Percentiles rank a stretch among this genome's conserved stretches.
Conservation (phyloP, 78 protist genomes). For the Protostelium mycophagum region DNA sequence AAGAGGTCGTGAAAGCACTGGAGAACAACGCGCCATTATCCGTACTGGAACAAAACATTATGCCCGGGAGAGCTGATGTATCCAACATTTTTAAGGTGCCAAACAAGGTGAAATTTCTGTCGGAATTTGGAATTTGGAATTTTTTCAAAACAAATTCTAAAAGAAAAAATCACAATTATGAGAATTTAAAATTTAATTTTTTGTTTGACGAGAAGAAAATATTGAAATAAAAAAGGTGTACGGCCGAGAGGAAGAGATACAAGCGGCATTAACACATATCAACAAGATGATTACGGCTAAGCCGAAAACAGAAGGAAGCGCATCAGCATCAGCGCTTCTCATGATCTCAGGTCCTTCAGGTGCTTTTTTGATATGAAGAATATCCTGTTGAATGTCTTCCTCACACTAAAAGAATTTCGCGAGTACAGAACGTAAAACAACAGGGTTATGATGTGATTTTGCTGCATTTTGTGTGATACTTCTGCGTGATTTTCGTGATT, state of each 20-base stretch:
- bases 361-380: no score
- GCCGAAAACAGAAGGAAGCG: not conserved
- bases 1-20: not conserved
- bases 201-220: no score
- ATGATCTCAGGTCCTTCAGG: not conserved
- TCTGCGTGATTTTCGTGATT: no score
- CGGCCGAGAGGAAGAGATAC: not conserved
- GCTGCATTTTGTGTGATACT: no score
- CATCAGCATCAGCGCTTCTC: not conserved
- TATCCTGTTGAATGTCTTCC: no score
- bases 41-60: not conserved
- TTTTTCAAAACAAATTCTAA: no score
- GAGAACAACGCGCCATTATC: not conserved
- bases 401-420: no score
- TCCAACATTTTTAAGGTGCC: not conserved
- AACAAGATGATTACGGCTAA: not conserved
- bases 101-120: not conserved
- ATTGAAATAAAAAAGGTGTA: not conserved
- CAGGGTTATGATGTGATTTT: no score
- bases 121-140: no score
- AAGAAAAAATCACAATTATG: no score
- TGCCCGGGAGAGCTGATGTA: not conserved
- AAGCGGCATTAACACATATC: not conserved
- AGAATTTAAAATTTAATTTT: no score
- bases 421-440: no score